A percentile compares a stretch with the other conserved stretches of the same genome.
Evolutionary conservation across 805 yeast species (phyloP).

Genomic region (Candida corydali): DNA sequence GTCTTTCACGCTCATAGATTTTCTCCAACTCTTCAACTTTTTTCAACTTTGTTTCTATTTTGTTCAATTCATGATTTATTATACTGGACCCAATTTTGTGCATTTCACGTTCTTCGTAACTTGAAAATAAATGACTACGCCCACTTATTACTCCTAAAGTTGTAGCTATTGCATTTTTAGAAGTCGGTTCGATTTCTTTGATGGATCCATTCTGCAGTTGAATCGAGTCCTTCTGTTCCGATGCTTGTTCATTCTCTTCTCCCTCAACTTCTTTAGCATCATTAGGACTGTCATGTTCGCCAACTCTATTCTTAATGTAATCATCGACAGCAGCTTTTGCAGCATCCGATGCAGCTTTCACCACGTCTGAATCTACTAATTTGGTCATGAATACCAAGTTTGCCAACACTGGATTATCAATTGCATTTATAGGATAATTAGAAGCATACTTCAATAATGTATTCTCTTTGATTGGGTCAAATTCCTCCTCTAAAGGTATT

Average conservation of each 20-base stretch:
- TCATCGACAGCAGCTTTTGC: conserved; percentile 52
- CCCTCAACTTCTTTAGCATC: conserved; percentile 10
- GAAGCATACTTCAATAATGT: conserved; percentile 82
- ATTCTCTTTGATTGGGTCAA: conserved; percentile 43
- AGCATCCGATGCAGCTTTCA: conserved; percentile 70
- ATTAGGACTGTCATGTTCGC: conserved; percentile 22
- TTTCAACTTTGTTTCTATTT: conserved; percentile 59
- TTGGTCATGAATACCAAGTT: conserved; percentile 87
- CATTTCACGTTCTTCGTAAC: conserved; percentile 77
- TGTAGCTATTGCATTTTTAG: conserved; percentile 58
- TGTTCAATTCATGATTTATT: conserved; percentile 57
- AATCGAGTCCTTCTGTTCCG: background rate
- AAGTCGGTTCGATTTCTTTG: conserved; percentile 8
- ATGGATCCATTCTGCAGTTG: conserved; percentile 11
- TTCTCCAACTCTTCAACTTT: conserved; percentile 60
- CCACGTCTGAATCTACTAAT: conserved; percentile 81
- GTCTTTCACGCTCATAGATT: conserved; percentile 62
- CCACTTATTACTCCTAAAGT: conserved; percentile 77
- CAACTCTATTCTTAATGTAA: conserved; percentile 35
- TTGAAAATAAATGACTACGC: conserved; percentile 73
- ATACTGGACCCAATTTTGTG: conserved; percentile 53
- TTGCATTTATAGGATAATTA: conserved; percentile 76
- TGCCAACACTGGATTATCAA: conserved; percentile 91
- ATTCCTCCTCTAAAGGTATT: conserved; percentile 77
- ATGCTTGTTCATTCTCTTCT: conserved; percentile 4